Percentiles rank a stretch among this genome's conserved stretches.
phyloP scores from a whole-genome alignment of 2,329 filamentous ascomycete genomes.

The Fusarium caatingaense region DNA sequence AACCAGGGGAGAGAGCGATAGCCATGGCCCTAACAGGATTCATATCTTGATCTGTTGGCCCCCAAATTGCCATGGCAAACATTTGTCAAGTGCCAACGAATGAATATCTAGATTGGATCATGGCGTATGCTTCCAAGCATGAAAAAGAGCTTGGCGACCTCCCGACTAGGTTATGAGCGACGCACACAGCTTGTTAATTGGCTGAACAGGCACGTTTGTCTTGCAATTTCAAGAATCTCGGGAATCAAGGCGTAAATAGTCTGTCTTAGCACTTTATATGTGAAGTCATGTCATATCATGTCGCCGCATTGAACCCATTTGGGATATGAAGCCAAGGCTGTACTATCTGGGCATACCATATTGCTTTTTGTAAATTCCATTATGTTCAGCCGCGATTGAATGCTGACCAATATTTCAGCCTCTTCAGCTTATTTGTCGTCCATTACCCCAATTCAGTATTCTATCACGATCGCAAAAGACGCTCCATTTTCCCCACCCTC shows the following conservation, averaged over 20 bases:
- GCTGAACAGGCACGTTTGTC: neutral
- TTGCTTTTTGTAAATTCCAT: too few species aligned
- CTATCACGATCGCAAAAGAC: neutral
- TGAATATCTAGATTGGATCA: neutral
- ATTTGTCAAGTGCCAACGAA: too few species aligned
- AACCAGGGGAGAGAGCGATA: too few species aligned
- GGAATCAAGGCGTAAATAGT: neutral
- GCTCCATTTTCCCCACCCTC: neutral
- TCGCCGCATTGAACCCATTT: neutral
- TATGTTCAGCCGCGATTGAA: neutral
- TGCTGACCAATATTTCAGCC: neutral
- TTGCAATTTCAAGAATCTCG: too few species aligned
- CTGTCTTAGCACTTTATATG: neutral
- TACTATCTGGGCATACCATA: too few species aligned
- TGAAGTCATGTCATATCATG: neutral
- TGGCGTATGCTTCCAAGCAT: too few species aligned
- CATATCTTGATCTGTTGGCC: neutral
- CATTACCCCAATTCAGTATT: neutral
- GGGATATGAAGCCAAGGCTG: neutral
- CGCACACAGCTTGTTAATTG: too few species aligned
- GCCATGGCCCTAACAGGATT: too few species aligned
- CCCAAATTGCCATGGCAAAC: neutral
- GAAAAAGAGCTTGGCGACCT: too few species aligned
- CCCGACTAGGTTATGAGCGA: neutral
- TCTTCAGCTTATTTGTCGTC: rapidly evolving